These are phyloP conservation scores for Cenchrus americanus DNA, from an alignment of 176 grass and related monocot genomes.

Conservation along the genomic window DNA sequence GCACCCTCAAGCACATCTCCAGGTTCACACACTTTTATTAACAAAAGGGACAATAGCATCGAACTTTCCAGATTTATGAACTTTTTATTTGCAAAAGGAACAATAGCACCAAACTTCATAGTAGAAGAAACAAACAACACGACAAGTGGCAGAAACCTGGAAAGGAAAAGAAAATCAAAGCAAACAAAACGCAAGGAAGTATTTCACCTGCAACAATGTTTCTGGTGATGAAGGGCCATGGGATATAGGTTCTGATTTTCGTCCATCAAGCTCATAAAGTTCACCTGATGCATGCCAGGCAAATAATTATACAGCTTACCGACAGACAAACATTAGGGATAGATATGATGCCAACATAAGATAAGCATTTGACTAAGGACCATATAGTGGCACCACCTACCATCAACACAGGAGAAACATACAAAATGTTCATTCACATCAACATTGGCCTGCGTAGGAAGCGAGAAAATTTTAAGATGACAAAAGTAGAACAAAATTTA, in stretches of 20 bases:
- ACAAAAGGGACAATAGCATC: constrained; percentile 4
- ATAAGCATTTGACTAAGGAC: neutral
- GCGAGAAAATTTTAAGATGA: constrained; percentile 26
- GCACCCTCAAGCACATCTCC: neutral
- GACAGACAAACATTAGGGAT: constrained; percentile 16
- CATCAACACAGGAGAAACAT: constrained; percentile 97
- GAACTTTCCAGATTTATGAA: neutral
- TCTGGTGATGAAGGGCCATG: constrained; percentile 85
- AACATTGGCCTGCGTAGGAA: constrained; percentile 60
- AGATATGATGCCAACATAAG: constrained; percentile 3
- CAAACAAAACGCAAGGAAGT: constrained; percentile 23
- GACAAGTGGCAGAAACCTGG: neutral
- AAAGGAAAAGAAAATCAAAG: constrained; percentile 13
- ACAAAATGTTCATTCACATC: constrained; percentile 91
- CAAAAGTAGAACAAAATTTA: constrained; percentile 6
- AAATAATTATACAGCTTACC: neutral
- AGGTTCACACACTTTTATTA: neutral
- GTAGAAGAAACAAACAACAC: neutral
- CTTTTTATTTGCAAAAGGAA: constrained; percentile 1
- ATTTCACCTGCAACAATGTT: constrained; percentile 75
- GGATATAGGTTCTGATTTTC: constrained; percentile 66
- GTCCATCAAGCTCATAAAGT: constrained; percentile 95
- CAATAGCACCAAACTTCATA: neutral
- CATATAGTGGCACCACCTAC: constrained; percentile 42
- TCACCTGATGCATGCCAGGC: constrained; percentile 57